A percentile compares a stretch with the other conserved stretches of the same genome.
phyloP scores from a whole-genome alignment of 148 eudicot species.

The Pouteria glomerata region DNA sequence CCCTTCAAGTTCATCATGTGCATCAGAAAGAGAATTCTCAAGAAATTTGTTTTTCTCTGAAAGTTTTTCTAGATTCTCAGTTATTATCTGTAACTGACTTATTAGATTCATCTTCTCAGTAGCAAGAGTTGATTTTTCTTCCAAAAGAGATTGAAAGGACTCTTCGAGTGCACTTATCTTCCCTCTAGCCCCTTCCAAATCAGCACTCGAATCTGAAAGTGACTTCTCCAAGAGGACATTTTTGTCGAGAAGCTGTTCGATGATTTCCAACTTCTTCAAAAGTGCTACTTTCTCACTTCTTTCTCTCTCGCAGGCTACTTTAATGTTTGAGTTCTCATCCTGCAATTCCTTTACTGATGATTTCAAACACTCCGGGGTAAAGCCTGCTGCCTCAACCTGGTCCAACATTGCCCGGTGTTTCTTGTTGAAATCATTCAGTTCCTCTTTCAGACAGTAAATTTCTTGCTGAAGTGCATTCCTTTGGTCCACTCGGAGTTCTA shows the following conservation, averaged over 20 bases:
- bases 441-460: constrained; percentile 72
- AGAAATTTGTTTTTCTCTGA: constrained; percentile 66
- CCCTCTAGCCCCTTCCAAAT: constrained; percentile 62
- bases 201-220: constrained; percentile 56
- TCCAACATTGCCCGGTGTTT: constrained; percentile 43
- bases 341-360: constrained; percentile 66
- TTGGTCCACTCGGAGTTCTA: constrained; percentile 66
- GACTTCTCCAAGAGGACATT: constrained; percentile 74
- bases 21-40: constrained; percentile 72
- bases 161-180: constrained; percentile 66
- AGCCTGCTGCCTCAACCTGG: constrained; percentile 64
- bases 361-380: constrained; percentile 46
- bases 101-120: constrained; percentile 61
- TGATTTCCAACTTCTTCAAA: constrained; percentile 53
- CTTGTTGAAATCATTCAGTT: constrained; percentile 50
- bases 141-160: constrained; percentile 50
- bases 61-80: constrained; percentile 66
- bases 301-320: constrained; percentile 50
- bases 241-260: constrained; percentile 74
- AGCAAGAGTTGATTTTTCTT: constrained; percentile 55
- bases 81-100: constrained; percentile 55
- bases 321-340: constrained; percentile 53
- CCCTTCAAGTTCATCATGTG: constrained; percentile 64
- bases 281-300: constrained; percentile 55
- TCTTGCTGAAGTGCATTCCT: constrained; percentile 88